Percentiles rank a stretch among this genome's conserved stretches.
Conservation (phyloP, 2,329 filamentous ascomycete species). For the Coniochaeta ligniaria region DNA sequence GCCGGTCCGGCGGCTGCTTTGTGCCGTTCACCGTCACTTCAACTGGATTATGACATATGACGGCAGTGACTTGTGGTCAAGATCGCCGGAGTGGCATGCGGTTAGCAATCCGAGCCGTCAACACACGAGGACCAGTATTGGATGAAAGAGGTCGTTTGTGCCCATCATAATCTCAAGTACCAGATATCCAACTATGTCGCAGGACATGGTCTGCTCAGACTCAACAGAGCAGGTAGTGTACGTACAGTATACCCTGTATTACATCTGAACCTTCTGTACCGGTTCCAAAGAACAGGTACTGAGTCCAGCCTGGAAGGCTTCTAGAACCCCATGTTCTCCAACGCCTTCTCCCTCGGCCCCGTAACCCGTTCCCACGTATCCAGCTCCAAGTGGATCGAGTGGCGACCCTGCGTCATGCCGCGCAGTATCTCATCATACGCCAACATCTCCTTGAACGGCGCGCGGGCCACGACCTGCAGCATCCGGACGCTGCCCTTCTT, state of each 20-base stretch:
- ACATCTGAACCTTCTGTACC: not conserved
- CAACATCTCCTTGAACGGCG: slow-evolving; percentile 94
- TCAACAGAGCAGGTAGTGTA: not conserved
- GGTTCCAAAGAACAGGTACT: no score
- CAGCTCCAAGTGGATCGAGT: slow-evolving; percentile 51
- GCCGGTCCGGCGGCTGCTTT: not conserved
- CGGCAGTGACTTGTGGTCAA: not conserved
- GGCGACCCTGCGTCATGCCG: slow-evolving; percentile 78
- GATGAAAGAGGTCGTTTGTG: not conserved
- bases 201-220: not conserved
- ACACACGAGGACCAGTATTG: no score
- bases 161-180: not conserved
- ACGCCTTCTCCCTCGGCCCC: slow-evolving; percentile 43
- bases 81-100: not conserved
- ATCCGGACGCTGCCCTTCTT: slow-evolving; percentile 41
- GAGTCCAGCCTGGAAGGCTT: not conserved
- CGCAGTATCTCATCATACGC: slow-evolving; percentile 86
- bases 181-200: not conserved
- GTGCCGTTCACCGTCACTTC: not conserved
- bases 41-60: not conserved
- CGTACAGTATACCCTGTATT: not conserved
- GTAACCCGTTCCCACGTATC: slow-evolving; percentile 50
- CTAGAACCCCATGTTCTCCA: slow-evolving; percentile 12
- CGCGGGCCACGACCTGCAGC: slow-evolving; percentile 71
- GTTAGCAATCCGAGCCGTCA: not conserved